A percentile compares a stretch with the other conserved stretches of the same genome.
These are phyloP conservation scores for Amanita molliuscula DNA, from an alignment of 768 basidiomycete species.

Conservation along the genomic window DNA sequence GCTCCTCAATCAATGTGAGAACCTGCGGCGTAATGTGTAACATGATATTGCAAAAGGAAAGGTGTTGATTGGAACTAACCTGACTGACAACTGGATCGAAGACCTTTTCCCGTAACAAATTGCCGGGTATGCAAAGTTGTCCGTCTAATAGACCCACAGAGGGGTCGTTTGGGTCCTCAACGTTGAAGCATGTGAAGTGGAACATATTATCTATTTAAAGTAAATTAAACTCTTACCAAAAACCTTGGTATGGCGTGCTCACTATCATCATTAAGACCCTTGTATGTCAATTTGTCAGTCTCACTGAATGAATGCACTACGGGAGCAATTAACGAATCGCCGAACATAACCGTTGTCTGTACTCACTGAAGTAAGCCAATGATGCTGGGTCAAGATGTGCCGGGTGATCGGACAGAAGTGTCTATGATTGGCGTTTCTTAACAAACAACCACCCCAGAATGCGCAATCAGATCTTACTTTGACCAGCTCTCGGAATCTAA, in stretches of 20 bases:
- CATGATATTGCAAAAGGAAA: neutral
- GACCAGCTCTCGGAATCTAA: constrained; percentile 78
- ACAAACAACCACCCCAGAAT: neutral
- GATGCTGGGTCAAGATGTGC: constrained; percentile 76
- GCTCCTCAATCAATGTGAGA: constrained; percentile 68
- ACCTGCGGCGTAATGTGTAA: constrained; percentile 35
- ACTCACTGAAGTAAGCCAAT: constrained; percentile 69
- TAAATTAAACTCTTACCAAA: constrained; percentile 2
- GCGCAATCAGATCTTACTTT: constrained; percentile 24
- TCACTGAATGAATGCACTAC: constrained; percentile 81
- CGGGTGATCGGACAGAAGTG: constrained; percentile 72
- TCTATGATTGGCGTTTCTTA: constrained; percentile 13
- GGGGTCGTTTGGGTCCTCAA: constrained; percentile 73
- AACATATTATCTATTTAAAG: constrained; percentile 58
- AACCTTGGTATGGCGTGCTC: constrained; percentile 10
- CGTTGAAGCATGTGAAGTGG: constrained; percentile 86
- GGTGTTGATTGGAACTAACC: constrained; percentile 28
- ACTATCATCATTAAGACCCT: constrained; percentile 70
- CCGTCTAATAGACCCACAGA: constrained; percentile 75
- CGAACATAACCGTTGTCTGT: neutral
- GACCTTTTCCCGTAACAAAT: constrained; percentile 70
- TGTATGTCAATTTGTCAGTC: constrained; percentile 75
- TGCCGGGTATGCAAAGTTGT: constrained; percentile 75
- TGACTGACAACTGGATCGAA: constrained; percentile 83
- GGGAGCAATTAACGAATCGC: constrained; percentile 4